Percentiles rank a stretch among this genome's conserved stretches.
Conservation (phyloP, 768 basidiomycete genomes). For the Boletus speciosus region DNA sequence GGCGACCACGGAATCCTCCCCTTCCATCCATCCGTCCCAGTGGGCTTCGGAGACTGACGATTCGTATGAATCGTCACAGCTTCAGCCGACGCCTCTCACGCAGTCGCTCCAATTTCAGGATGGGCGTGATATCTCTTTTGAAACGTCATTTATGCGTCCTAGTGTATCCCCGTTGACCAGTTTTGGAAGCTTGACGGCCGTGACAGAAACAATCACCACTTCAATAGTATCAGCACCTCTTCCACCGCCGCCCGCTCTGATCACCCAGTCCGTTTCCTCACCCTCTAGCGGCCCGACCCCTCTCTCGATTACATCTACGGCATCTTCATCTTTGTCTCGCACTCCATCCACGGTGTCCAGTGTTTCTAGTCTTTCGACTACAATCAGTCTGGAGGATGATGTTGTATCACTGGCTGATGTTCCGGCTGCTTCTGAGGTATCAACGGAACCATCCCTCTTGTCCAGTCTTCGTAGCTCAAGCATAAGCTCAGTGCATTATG, state of each 20-base stretch:
- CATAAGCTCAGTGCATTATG: constrained; percentile 27
- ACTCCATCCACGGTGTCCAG: constrained; percentile 39
- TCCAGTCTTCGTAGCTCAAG: constrained; percentile 37
- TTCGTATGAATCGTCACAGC: constrained; percentile 76
- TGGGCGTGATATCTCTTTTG: constrained; percentile 59
- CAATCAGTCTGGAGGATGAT: constrained; percentile 34
- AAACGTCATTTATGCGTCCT: constrained; percentile 71
- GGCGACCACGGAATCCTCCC: constrained; percentile 34
- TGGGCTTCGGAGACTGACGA: constrained; percentile 66
- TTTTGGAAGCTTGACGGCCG: constrained; percentile 31
- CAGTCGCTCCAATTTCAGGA: constrained; percentile 52
- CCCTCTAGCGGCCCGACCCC: constrained; percentile 34
- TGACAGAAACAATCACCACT: constrained; percentile 33
- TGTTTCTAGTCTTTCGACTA: constrained; percentile 44
- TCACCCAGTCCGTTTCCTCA: constrained; percentile 22
- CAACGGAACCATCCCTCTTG: constrained; percentile 58
- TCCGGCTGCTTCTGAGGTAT: constrained; percentile 31
- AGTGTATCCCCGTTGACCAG: constrained; percentile 41
- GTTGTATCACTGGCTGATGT: constrained; percentile 16
- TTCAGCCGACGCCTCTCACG: constrained; percentile 67
- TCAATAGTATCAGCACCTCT: constrained; percentile 15
- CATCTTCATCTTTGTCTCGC: constrained; percentile 33
- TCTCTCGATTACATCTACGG: constrained; percentile 29
- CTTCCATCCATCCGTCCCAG: constrained; percentile 40
- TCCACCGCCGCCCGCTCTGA: constrained; percentile 20